Conservation (phyloP, 129 eudicot species). For the Lactuca sativa region DNA sequence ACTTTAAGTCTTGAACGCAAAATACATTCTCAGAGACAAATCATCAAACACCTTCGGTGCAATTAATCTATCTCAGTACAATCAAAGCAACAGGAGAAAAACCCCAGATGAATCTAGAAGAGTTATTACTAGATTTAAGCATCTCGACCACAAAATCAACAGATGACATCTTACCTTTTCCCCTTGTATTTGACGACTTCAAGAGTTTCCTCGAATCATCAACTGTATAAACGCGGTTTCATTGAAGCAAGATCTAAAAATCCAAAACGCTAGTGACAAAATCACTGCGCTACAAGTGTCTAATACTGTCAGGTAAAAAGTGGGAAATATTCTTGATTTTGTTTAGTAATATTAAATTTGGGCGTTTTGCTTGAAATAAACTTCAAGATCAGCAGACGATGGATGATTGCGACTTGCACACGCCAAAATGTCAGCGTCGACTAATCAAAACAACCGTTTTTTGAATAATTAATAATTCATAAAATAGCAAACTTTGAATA, state of each 20-base stretch:
- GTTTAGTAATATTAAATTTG: not conserved
- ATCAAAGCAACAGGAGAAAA: not conserved
- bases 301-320: conserved; percentile 10
- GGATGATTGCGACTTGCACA: conserved; percentile 11
- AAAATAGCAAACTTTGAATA: not conserved
- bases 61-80: conserved; percentile 2
- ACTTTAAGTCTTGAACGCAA: not conserved
- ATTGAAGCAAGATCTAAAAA: conserved; percentile 10
- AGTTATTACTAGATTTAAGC: conserved; percentile 7
- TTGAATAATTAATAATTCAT: not conserved
- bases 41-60: conserved; percentile 29
- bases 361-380: conserved; percentile 14
- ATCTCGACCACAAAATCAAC: conserved; percentile 15
- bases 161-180: conserved; percentile 7
- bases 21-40: conserved; percentile 29
- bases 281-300: conserved; percentile 32
- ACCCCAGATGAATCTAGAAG: conserved; percentile 16
- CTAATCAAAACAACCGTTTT: conserved; percentile 13
- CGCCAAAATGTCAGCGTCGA: conserved; percentile 10
- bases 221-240: conserved; percentile 34
- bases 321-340: not conserved
- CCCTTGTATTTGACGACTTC: conserved; percentile 20
- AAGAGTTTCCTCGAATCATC: conserved; percentile 12
- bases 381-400: conserved; percentile 22
- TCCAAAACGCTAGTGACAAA: conserved; percentile 24